Base-by-base conservation (phyloP, 2,329 filamentous ascomycete species). In the Fusarium humuli region DNA sequence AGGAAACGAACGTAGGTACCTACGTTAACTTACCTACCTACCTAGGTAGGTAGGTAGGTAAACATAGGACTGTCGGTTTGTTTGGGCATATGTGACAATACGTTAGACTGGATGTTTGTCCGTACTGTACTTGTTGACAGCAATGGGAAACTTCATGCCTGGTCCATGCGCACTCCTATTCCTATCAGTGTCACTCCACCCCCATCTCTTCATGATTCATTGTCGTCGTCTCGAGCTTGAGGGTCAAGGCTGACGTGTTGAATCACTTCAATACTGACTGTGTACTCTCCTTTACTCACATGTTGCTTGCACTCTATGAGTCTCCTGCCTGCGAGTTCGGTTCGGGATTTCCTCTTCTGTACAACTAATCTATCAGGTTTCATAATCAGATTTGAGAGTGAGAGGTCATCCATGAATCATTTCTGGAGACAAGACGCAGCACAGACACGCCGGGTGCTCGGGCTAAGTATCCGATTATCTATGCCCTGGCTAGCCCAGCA, bases 371-470 rank as follows among this genome's bases (percentile, higher is more conserved):
- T 41, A 27, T 34, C 49, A 52, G 10, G 10, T 37, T n/a, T 37
- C 18, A 52, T 41, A 23, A 52, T n/a, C 23, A n/a, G 23, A 54
- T 42, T 46, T 47, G 25, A 47, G 30, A 37, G 23, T 65, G 42
- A 55, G 53, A 49, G 58, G 57, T 54, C 48, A 44, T 52, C 34
- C 34, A 52, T 52, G 49, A 52, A 52, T 52, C 34, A 52, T 52
- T 54, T 57, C 54, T 42, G 48, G 56, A 58, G 66, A 58, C 30
- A 50, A 46, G 44, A 49, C 30, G 44, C 49, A 55, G 62, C 67
- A 68, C 55, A 61, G 61, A 60, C 63, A 48, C 27, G 44, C 67
- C 58, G 67, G 63, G 37, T 27, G 50, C 46, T 50, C 58, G 67
- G 67, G 48, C 25, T 57, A 30, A 55, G 48, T 45, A 45, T 56